Evolutionary conservation across 2,329 filamentous ascomycete genomes (phyloP), one percentile per base, ranked within the genome.

Genomic region (Zarea fungicola): DNA sequence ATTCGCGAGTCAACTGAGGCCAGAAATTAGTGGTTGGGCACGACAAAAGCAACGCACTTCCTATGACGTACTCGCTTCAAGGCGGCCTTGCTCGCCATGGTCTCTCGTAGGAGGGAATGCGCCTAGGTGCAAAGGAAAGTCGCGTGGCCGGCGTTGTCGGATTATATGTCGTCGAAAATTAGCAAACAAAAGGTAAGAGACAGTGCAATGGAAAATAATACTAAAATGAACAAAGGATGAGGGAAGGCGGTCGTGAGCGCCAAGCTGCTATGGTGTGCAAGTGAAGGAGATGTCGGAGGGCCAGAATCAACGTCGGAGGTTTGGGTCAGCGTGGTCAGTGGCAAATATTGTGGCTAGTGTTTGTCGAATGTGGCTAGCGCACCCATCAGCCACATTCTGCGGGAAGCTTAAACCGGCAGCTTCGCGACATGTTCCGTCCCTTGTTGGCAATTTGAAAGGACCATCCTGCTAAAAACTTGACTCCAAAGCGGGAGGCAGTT

Each of bases 71-170:
- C 83, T 63, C 85, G 79, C 70, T 86, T 88, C 67, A 82, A 82
- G 18, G 85, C 84, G 57, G 84, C 83, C 64, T 83, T 83, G 61
- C 81, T 87, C 43, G 85, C 84, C 84, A 88, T 88, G 55, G 50
- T 65, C 42, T 21, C 11, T 32, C 6, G n/a, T 10, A 11, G 16
- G 16, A 26, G 14, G 36, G 19, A 35, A 42, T 36, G 35, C 42
- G 49, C 42, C n/a, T 16, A 19, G n/a, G 34, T n/a, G n/a, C 14
- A 32, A 31, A 9, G 19, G 18, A 37, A 48, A 36, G 48, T 50
- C 51, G 51, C 51, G 48, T 53, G 51, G 44, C 25, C 19, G 11
- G 28, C 16, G 9, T 14, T 19, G 13, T 23, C 21, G 7, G 18
- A 14, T 19, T 32, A 34, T 9, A 19, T 41, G 8, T 32, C 25